These are phyloP conservation scores for Populus alba DNA, from an alignment of 345 rosid genomes.

Conservation along the genomic window DNA sequence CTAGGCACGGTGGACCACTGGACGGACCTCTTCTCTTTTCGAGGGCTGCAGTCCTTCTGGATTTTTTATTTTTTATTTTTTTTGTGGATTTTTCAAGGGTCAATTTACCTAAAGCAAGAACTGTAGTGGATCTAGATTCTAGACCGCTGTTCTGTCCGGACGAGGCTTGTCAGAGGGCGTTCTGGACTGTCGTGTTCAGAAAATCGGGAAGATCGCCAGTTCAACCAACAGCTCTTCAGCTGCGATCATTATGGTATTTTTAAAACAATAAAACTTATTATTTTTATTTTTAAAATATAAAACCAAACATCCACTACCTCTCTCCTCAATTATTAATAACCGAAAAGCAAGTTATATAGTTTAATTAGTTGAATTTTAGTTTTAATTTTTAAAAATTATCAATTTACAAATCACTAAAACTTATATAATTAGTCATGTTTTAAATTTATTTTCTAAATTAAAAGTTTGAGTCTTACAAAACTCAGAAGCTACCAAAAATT, in stretches of 20 bases:
- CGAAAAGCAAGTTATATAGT: too few species aligned
- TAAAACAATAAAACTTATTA: too few species aligned
- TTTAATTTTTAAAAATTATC: too few species aligned
- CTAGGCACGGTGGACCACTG: neutral
- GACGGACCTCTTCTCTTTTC: neutral
- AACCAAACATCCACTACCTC: neutral
- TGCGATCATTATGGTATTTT: too few species aligned
- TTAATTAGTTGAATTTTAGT: too few species aligned
- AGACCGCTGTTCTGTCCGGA: constrained; percentile 6
- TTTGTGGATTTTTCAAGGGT: constrained; percentile 9
- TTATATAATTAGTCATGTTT: too few species aligned
- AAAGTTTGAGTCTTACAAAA: too few species aligned
- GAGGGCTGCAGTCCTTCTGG: neutral
- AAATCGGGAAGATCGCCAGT: constrained; percentile 13
- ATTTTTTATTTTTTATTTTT: neutral
- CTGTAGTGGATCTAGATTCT: neutral
- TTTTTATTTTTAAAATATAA: too few species aligned
- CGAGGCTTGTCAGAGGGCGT: neutral
- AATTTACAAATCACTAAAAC: too few species aligned
- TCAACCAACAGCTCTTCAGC: neutral
- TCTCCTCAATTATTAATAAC: neutral
- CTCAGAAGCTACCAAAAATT: too few species aligned
- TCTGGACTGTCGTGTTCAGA: neutral
- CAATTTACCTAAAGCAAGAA: neutral
- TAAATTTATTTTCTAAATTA: too few species aligned